A percentile compares a stretch with the other conserved stretches of the same genome.
phyloP scores from a whole-genome alignment of 495 filamentous ascomycete species.

The Xylaria longipes region DNA sequence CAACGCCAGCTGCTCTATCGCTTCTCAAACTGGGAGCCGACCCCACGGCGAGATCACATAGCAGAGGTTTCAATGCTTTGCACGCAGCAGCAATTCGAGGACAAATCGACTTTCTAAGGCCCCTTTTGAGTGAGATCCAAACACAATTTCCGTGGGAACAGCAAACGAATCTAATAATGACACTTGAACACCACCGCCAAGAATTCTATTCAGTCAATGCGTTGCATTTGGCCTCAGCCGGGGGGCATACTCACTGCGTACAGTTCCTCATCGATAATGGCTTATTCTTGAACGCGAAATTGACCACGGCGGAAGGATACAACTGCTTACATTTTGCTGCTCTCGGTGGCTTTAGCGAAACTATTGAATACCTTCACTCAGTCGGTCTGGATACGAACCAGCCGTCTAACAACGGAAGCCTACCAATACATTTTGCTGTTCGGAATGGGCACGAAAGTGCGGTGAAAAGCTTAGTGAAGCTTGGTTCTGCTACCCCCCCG shows the following conservation, averaged over 20 bases:
- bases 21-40: constrained; percentile 13
- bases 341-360: not conserved
- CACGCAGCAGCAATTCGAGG: not conserved
- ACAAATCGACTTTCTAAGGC: not conserved
- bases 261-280: not conserved
- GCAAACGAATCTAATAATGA: not conserved
- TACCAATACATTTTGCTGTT: not conserved
- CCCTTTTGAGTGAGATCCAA: not conserved
- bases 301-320: not conserved
- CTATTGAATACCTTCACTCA: constrained; percentile 2
- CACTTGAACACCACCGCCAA: no score
- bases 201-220: not conserved
- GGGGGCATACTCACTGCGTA: not conserved
- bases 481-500: not conserved
- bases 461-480: not conserved
- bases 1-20: not conserved
- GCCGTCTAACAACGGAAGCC: not conserved
- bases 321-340: constrained; percentile 10
- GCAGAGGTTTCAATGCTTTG: not conserved
- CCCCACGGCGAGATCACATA: not conserved
- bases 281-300: not conserved
- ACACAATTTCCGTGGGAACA: not conserved
- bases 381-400: not conserved
- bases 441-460: not conserved
- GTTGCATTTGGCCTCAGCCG: not conserved